Conservation (phyloP, 345 rosid genomes). For the Camelina hispida region DNA sequence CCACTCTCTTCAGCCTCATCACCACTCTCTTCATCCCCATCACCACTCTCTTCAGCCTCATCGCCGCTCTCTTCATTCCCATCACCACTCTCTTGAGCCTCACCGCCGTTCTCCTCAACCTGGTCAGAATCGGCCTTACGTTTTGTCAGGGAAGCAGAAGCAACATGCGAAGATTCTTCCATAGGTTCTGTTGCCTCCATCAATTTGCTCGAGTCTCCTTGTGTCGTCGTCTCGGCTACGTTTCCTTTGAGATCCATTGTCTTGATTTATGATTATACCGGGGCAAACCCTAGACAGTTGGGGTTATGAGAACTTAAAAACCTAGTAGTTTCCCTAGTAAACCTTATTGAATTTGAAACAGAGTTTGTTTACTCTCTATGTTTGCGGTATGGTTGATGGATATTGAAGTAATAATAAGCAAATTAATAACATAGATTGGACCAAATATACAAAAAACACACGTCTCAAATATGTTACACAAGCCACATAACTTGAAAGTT, state of each 20-base stretch:
- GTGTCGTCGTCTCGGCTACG: neutral
- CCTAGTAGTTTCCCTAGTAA: too few relatives aligned
- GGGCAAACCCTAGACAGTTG: neutral
- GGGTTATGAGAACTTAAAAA: neutral
- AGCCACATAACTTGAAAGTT: constrained; percentile 18
- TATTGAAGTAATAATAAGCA: neutral
- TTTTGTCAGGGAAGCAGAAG: too few relatives aligned
- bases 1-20: too few relatives aligned
- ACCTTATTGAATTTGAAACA: neutral
- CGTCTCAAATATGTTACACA: constrained; percentile 15
- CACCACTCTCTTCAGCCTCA: too few relatives aligned
- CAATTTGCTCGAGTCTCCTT: constrained; percentile 5
- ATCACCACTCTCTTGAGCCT: too few relatives aligned
- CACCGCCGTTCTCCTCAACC: neutral
- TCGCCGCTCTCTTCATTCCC: too few relatives aligned
- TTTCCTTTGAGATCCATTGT: neutral
- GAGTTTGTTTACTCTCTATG: neutral
- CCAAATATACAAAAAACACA: constrained; percentile 1
- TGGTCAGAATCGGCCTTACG: neutral
- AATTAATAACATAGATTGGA: neutral
- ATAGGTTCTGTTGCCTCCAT: neutral
- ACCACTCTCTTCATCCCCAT: too few relatives aligned
- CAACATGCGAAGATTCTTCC: neutral
- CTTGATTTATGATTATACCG: neutral
- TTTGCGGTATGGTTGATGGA: neutral